phyloP scores from a whole-genome alignment of 768 basidiomycete genomes.

The Boletus reticulatus region DNA sequence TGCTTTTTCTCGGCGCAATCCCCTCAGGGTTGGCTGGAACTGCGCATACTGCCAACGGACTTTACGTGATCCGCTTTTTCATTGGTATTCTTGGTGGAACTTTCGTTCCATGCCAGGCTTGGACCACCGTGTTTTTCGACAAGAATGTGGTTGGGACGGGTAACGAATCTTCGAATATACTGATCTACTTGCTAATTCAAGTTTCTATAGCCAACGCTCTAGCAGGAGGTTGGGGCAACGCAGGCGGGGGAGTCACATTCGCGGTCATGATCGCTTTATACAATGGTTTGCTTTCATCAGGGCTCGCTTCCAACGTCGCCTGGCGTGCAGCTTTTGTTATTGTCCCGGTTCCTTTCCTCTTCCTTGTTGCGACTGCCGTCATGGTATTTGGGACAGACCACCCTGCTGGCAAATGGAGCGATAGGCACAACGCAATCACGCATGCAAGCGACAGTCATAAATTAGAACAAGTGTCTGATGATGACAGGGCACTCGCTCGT shows the following conservation, averaged over 20 bases:
- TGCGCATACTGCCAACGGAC: constrained; percentile 36
- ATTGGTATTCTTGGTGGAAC: constrained; percentile 60
- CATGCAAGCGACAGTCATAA: neutral
- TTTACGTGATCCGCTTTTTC: constrained; percentile 52
- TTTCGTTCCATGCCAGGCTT: constrained; percentile 60
- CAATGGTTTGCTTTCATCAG: constrained; percentile 35
- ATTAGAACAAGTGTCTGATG: neutral
- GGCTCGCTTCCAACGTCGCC: constrained; percentile 40
- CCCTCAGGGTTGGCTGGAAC: constrained; percentile 24
- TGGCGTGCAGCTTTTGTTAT: constrained; percentile 58
- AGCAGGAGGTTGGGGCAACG: neutral
- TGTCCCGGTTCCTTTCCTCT: constrained; percentile 53
- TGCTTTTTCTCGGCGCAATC: constrained; percentile 4
- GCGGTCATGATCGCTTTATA: constrained; percentile 32
- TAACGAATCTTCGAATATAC: constrained; percentile 3
- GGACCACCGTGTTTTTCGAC: constrained; percentile 62
- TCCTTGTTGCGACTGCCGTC: constrained; percentile 35
- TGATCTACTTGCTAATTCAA: neutral
- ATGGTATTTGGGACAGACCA: constrained; percentile 7
- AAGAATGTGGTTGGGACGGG: constrained; percentile 42
- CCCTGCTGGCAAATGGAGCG: constrained; percentile 9
- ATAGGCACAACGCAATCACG: constrained; percentile 5
- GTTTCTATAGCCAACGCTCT: constrained; percentile 2
- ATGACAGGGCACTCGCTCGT: constrained; percentile 3
- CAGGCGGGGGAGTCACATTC: constrained; percentile 7